Percentiles rank a stretch among this genome's conserved stretches.
Evolutionary conservation across 768 basidiomycete species (phyloP).

Genomic region (Collybiopsis confluens): DNA sequence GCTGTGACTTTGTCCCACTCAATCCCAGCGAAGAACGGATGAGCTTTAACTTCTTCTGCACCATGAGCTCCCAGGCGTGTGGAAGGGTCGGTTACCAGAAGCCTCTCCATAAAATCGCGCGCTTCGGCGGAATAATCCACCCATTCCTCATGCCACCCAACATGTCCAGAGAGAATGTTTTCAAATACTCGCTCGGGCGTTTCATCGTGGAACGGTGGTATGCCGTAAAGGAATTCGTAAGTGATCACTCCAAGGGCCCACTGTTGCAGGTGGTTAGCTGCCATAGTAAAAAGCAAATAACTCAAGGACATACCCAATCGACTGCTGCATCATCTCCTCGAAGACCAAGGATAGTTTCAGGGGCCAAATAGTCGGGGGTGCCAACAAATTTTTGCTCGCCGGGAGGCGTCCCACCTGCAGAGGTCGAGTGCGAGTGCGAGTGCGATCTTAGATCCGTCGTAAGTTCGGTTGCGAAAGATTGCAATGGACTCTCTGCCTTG

Average conservation of each 20-base stretch:
- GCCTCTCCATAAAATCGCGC: conserved; percentile 82
- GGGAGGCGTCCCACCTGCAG: conserved; percentile 57
- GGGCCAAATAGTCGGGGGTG: conserved; percentile 96
- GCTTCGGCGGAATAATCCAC: conserved; percentile 82
- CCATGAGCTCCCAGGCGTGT: conserved; percentile 82
- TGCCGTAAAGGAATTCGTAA: conserved; percentile 95
- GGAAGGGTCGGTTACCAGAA: conserved; percentile 77
- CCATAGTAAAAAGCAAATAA: too few relatives aligned
- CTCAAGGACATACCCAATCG: conserved; percentile 75
- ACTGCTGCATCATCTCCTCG: conserved; percentile 93
- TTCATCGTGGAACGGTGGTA: conserved; percentile 97
- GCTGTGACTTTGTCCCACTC: conserved; percentile 92
- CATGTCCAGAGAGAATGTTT: conserved; percentile 90
- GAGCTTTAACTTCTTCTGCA: conserved; percentile 88
- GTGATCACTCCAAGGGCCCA: conserved; percentile 99
- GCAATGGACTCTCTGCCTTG: conserved; percentile 72
- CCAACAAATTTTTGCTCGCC: conserved; percentile 94
- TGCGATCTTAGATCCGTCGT: conserved; percentile 81
- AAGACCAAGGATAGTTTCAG: conserved; percentile 91
- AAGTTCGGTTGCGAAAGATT: conserved; percentile 83
- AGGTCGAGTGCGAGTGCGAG: conserved; percentile 46
- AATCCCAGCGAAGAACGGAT: conserved; percentile 86
- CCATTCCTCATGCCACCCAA: conserved; percentile 97
- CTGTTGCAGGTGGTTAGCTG: conserved; percentile 35
- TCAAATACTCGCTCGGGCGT: conserved; percentile 97